A percentile compares a stretch with the other conserved stretches of the same genome.
Evolutionary conservation across 208 protist genomes (phyloP).

Genomic region (Trypanosoma cruzi): DNA sequence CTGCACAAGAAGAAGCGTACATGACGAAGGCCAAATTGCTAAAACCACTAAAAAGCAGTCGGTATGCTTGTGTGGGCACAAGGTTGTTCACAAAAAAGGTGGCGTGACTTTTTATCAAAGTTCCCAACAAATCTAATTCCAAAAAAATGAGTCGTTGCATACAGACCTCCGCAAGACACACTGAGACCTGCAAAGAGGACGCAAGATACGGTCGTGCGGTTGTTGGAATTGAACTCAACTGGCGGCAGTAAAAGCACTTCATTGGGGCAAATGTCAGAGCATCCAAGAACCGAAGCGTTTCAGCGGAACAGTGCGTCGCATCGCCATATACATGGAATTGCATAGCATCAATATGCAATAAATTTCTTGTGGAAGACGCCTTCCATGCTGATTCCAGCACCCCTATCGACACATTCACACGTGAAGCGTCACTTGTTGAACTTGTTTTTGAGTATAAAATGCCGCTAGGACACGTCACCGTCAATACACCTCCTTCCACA

Average conservation of each 20-base stretch:
- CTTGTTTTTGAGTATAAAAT: background rate
- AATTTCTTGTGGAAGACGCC: background rate
- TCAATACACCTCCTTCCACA: constrained; percentile 8
- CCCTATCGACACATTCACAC: background rate
- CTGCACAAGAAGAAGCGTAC: constrained; percentile 5
- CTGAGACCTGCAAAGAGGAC: constrained; percentile 47
- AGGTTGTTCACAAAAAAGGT: constrained; percentile 41
- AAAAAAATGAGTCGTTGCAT: constrained; percentile 27
- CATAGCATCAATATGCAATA: constrained; percentile 3
- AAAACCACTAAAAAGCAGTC: constrained; percentile 62
- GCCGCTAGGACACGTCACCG: background rate
- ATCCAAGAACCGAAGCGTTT: constrained; percentile 17
- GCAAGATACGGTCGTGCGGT: constrained; percentile 39
- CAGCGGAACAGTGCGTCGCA: constrained; percentile 15
- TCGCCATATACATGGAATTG: background rate
- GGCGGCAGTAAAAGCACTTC: constrained; percentile 11
- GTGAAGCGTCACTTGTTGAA: background rate
- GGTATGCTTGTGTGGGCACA: constrained; percentile 45
- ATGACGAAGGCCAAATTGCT: constrained; percentile 53
- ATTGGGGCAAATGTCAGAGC: constrained; percentile 30
- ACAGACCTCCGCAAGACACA: constrained; percentile 25
- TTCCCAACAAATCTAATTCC: constrained; percentile 19
- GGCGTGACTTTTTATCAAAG: constrained; percentile 17
- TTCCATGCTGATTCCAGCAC: background rate
- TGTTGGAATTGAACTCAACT: constrained; percentile 21